Evolutionary conservation across 352 stramenopile genomes (phyloP), one percentile per base, ranked within the genome.

Genomic region (Phytophthora citrophthora): DNA sequence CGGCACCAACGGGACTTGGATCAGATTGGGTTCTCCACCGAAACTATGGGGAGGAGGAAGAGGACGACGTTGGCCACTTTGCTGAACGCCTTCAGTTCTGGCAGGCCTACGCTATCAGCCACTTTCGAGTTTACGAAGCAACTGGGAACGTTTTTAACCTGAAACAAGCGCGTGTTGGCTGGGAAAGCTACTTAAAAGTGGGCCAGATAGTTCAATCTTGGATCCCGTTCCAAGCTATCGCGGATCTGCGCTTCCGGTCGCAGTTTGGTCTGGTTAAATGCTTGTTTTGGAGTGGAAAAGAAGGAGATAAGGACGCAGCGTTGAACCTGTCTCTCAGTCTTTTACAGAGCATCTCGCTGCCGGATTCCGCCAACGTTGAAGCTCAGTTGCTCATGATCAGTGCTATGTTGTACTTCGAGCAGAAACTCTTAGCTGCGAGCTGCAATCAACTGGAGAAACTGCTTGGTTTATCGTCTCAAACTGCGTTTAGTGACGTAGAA

Each of bases 91-190:
- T 87, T 13, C 27, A 66, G 40, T 89, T 91, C 27, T 91, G 83
- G 80, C 68, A 81, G 20, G 67, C 67, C 12, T 91, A 88, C 47
- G 78, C 76, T 6, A 56, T 83, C 12, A 80, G 76, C 27, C 80
- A 90, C 34, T 86, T 78, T 12, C 61, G 73, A 11, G 64, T 76
- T 8, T 91, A 79, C 44, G 76, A 91, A 41, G 75, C 74, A 2
- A 77, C 71, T 16, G 83, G 83, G 0, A 61, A 81, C n/a, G 20
- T 46, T 7, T 46, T 76, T 8, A 86, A 83, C 44, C 64, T 90
- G 13, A 52, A 59, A 5, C 76, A 77, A 26, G 72, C 83, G 20
- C 63, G 62, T 5, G 36, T 71, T 10, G 80, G 80, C 1, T 90
- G 74, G 40, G 64, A 88, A 49, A 77, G 57, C 10, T 88, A 74